Base-by-base conservation (phyloP, 495 filamentous ascomycete species). In the Hypoxylon trugodes region DNA sequence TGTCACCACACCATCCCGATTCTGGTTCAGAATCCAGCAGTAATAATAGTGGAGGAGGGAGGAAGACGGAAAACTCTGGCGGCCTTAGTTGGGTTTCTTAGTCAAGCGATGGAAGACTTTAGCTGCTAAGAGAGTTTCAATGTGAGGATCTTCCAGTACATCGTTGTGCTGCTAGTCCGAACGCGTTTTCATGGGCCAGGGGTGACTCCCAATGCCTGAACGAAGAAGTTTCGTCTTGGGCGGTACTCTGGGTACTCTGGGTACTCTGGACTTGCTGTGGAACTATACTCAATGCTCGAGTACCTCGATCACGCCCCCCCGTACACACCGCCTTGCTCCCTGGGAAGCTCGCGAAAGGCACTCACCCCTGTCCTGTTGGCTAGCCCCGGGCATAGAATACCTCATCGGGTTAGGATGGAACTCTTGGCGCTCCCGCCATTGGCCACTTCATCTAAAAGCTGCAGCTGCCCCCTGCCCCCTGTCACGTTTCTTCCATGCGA, bases 401-500 rank as follows among this genome's bases (percentile, higher is more conserved):
- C 74, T 72, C 41, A 70, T 81, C 76, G 67, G 79, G 77, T n/a
- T 73, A 76, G 70, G 40, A 73, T 68, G 69, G 74, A 61, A 65
- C 59, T 69, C 62, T 47, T 60, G 69, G 68, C 71, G 43, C 47
- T 19, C 57, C 68, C 60, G 65, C 69, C 69, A 81, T 81, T 82
- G 79, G 79, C 59, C 74, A 74, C 51, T 76, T 79, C 76, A 79
- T 79, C 69, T 78, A 77, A 74, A 61, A 68, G 67, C n/a, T 72
- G 67, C 69, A 71, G 63, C 70, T 64, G 62, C 65, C 76, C 73
- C 73, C 69, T 65, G 43, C 53, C 62, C 69, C 61, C 60, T 59
- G 69, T 68, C 78, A 73, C 71, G 73, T 75, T 77, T 76, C 70
- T 75, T 64, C 72, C 72, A 76, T 76, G 75, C 74, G 69, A 65